Evolutionary conservation across 352 stramenopile genomes (phyloP), one percentile per base, ranked within the genome.

Genomic region (Phytophthora lateralis): DNA sequence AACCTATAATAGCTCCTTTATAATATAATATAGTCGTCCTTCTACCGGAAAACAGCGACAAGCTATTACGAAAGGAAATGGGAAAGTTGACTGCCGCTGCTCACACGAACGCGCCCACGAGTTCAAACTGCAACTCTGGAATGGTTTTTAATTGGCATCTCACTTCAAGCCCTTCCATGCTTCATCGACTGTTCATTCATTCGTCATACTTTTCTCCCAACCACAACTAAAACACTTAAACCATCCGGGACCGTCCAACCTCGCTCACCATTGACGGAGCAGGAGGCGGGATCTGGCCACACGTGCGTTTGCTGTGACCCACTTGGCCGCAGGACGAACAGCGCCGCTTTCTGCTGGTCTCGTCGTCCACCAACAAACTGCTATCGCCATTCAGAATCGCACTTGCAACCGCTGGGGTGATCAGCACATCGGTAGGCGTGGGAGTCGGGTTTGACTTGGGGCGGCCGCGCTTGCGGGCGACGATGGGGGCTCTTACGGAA

Each of bases 241-340:
- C 15, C 38, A 61, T 62, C 64, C 26, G 27, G 4, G 27, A 6
- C 6, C 27, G 8, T 7, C 6, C 27, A 11, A 39, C 32, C 5
- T 44, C 26, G 17, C 9, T 51, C 9, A 21, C 30, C 7, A 57
- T 37, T 17, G 41, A 12, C 30, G 42, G 41, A 0, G 24, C 11
- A 35, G 50, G 34, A 12, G 45, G 35, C 6, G 24, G 38, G 26
- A 60, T 64, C 11, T 66, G 63, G 9, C 60, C 48, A 26, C 67
- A 72, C 0, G 57, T 68, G 11, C 67, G 62, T 43, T 76, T 76
- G 59, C 63, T 76, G 55, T 73, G 58, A 26, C 68, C 68, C 18
- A 50, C 35, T 38, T 70, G 56, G 5, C 68, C 58, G 26, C 67
- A 75, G 14, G 37, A 57, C 0, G 56, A 71, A 32, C 62, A 75